A percentile compares a stretch with the other conserved stretches of the same genome.
Conservation (phyloP, 176 grass and related monocot genomes). For the Oryza officinalis region DNA sequence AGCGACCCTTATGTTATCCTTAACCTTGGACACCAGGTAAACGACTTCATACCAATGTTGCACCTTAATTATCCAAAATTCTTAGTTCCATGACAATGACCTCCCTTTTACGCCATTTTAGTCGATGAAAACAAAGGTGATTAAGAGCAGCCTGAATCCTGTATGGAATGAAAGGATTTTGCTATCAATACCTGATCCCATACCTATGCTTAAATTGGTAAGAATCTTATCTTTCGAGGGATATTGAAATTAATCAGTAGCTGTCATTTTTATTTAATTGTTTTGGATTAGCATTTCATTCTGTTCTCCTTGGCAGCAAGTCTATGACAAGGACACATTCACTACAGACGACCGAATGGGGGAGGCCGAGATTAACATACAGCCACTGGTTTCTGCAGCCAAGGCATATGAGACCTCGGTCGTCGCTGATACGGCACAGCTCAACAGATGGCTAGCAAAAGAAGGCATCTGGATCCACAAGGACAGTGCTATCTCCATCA, state of each 20-base stretch:
- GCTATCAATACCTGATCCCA: slow-evolving; percentile 77
- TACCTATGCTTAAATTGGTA: slow-evolving; percentile 82
- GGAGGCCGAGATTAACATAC: slow-evolving; percentile 86
- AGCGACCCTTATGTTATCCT: slow-evolving; percentile 95
- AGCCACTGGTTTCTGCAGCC: slow-evolving; percentile 73
- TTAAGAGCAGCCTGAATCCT: slow-evolving; percentile 89
- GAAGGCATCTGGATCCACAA: slow-evolving; percentile 60
- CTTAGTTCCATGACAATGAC: slow-evolving; percentile 19
- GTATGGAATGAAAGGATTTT: slow-evolving; percentile 90
- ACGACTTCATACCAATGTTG: slow-evolving; percentile 7
- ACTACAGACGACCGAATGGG: slow-evolving; percentile 84
- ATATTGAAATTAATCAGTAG: not conserved
- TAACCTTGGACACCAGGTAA: slow-evolving; percentile 88
- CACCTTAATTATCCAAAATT: not conserved
- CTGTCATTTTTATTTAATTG: not conserved
- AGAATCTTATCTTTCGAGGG: slow-evolving; percentile 4
- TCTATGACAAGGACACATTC: slow-evolving; percentile 93
- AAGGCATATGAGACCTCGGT: slow-evolving; percentile 64
- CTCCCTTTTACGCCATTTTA: slow-evolving; percentile 44
- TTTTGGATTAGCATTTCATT: slow-evolving; percentile 42
- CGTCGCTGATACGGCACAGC: slow-evolving; percentile 54
- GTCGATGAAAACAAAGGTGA: slow-evolving; percentile 93
- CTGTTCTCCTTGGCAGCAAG: slow-evolving; percentile 62
- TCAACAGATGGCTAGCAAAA: slow-evolving; percentile 66
- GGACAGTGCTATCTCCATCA: slow-evolving; percentile 65